Evolutionary conservation across 2,329 filamentous ascomycete genomes (phyloP), one percentile per base, ranked within the genome.

Genomic region (Xylaria multiplex): DNA sequence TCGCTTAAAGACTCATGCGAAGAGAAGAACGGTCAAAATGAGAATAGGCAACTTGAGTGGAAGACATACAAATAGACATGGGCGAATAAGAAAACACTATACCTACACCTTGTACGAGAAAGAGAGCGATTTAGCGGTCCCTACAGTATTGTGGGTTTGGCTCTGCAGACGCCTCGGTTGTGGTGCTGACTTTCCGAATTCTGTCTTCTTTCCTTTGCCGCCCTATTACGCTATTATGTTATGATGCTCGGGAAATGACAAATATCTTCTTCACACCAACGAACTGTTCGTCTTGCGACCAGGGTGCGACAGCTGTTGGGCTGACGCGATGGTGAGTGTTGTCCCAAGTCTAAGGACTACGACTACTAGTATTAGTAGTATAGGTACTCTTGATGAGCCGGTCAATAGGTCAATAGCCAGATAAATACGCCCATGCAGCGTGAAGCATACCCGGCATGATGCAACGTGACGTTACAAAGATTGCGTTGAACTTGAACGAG

Each of bases 181-280:
- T 45, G 65, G 40, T 59, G 64, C 59, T 67, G 65, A 64, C 62
- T 69, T 61, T 57, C 62, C 62, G 50, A 62, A 59, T 65, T 57
- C 59, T 40, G 53, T 27, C 57, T 27, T 54, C 45, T 65, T 59
- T 43, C 53, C 54, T 56, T 65, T 46, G 62, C 62, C 37, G 62
- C 55, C 46, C 57, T 62, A 61, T 43, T 60, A 45, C 59, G 32
- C 40, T 58, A 68, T 69, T 65, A 66, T 64, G 67, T 69, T 69
- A 67, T 67, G 67, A 67, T 61, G 62, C 57, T 40, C 46, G 54
- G 62, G 57, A 70, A 70, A 70, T 70, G 69, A 70, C 69, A 70
- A 70, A 70, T 70, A 61, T 62, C 64, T 59, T 19, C 59, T 59
- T 19, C 59, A 65, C 61, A 64, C 64, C 69, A 69, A 67, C 66